phyloP scores from a whole-genome alignment of 2,329 filamentous ascomycete genomes.

The Pyricularia grisea region DNA sequence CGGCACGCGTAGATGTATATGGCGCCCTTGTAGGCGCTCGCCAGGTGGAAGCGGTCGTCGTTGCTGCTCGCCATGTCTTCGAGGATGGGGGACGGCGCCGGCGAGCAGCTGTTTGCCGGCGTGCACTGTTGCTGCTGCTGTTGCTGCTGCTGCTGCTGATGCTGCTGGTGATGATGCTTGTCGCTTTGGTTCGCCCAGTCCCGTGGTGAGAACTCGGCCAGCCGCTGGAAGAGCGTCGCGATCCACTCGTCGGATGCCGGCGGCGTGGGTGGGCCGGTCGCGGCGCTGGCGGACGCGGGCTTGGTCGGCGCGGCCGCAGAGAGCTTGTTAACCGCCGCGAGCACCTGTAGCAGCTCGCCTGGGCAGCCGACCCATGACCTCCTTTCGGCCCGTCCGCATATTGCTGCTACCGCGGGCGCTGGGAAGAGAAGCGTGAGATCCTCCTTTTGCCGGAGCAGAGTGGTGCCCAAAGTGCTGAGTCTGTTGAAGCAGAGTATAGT shows the following conservation, averaged over 20 bases:
- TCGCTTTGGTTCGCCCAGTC: neutral
- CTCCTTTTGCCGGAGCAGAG: neutral
- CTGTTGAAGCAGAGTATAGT: neutral
- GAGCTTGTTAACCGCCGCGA: neutral
- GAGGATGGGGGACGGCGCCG: neutral
- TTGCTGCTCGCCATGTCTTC: neutral
- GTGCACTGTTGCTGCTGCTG: neutral
- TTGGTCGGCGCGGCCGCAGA: neutral
- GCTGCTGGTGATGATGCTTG: neutral
- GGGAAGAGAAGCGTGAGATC: neutral
- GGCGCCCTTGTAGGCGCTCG: neutral
- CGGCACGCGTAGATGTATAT: neutral
- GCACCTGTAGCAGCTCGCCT: neutral
- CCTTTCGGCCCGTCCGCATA: neutral
- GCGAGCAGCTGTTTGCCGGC: neutral
- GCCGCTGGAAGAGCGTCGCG: neutral
- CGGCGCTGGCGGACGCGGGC: neutral
- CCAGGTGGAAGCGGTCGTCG: neutral
- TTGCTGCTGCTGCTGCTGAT: too few relatives aligned
- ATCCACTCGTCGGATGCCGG: neutral
- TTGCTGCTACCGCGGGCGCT: neutral
- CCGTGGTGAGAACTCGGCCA: neutral
- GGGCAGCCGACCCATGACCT: neutral
- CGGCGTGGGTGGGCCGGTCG: neutral
- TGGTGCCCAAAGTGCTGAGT: neutral